Conservation (phyloP, 2,329 filamentous ascomycete species). For the Aureobasidium sp. region DNA sequence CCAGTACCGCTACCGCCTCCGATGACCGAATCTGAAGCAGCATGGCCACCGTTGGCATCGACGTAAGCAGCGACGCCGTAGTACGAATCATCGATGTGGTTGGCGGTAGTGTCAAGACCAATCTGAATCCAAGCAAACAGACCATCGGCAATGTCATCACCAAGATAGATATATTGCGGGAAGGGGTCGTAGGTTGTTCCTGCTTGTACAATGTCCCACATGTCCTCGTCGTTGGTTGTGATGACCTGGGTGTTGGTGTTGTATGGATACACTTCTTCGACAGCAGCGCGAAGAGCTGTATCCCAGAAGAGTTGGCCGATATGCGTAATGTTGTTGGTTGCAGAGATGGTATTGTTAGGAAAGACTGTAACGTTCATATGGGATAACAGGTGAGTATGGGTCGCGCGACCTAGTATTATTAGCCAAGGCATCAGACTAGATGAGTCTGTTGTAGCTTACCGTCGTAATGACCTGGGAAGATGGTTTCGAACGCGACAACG, state of each 20-base stretch:
- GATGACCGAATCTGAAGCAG: neutral
- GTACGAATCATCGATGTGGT: constrained; percentile 10
- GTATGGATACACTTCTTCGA: constrained; percentile 44
- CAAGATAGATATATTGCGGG: constrained; percentile 51
- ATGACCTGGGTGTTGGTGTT: constrained; percentile 36
- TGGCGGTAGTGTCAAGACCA: constrained; percentile 18
- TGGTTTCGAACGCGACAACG: constrained; percentile 28
- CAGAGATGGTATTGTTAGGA: constrained; percentile 43
- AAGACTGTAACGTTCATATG: constrained; percentile 34
- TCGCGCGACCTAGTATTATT: constrained; percentile 27
- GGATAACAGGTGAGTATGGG: constrained; percentile 36
- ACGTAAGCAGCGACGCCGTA: neutral
- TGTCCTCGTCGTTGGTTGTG: constrained; percentile 47
- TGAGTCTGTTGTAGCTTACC: neutral
- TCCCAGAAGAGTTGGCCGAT: constrained; percentile 61
- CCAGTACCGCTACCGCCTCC: neutral
- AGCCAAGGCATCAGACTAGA: neutral
- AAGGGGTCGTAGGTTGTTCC: constrained; percentile 50
- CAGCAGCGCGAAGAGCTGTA: constrained; percentile 46
- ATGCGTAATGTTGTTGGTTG: constrained; percentile 26
- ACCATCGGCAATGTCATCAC: constrained; percentile 46
- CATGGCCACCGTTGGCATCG: constrained; percentile 28
- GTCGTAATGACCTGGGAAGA: constrained; percentile 41
- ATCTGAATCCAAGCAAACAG: constrained; percentile 46
- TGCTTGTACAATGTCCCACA: constrained; percentile 32